Evolutionary conservation across 495 filamentous ascomycete species (phyloP).

Genomic region (Hyaloscypha variabilis): DNA sequence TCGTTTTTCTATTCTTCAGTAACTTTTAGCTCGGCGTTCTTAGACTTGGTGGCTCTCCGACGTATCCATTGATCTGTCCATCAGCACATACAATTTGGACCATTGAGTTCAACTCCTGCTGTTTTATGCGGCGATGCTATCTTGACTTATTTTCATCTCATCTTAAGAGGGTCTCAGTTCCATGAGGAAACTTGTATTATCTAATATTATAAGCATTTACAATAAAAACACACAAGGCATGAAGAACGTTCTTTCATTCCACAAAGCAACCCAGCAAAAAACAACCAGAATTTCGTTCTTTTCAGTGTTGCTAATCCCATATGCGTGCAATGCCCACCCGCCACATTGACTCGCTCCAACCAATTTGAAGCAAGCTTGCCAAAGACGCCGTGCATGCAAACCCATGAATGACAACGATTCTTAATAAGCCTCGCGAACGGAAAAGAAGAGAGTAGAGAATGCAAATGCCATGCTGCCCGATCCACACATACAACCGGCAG

Average conservation of each 20-base stretch:
- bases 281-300: not conserved
- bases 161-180: not conserved
- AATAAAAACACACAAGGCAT: not conserved
- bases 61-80: too few species aligned
- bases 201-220: conserved; percentile 20
- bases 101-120: too few species aligned
- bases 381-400: conserved; percentile 14
- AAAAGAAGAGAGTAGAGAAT: conserved; percentile 11
- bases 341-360: not conserved
- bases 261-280: not conserved
- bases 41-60: too few species aligned
- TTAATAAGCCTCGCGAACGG: not conserved
- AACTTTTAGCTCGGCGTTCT: too few species aligned
- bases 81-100: too few species aligned
- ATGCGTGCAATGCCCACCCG: not conserved
- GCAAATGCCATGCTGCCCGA: not conserved
- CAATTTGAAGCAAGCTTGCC: conserved; percentile 1
- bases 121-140: too few species aligned
- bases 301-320: not conserved
- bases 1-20: too few species aligned
- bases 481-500: not conserved
- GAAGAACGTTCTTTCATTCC: conserved; percentile 1
- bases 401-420: conserved; percentile 1
- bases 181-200: conserved; percentile 10
- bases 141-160: not conserved